Evolutionary conservation across 2,329 filamentous ascomycete genomes (phyloP).

Genomic region (Aspergillus thermomutatus): DNA sequence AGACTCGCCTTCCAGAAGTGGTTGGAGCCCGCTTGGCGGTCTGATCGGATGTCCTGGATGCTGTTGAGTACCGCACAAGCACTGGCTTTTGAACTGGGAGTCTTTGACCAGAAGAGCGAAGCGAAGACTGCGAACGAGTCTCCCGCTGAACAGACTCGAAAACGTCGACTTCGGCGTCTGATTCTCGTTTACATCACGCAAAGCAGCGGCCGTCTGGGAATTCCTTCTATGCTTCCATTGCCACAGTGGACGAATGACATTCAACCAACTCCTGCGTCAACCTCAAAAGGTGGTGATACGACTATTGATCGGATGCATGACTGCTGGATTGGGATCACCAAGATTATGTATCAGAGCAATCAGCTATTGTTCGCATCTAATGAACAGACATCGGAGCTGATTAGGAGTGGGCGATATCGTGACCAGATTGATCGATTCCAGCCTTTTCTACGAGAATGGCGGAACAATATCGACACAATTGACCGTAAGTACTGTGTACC

Average conservation of each 20-base stretch:
- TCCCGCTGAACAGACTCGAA: slow-evolving; percentile 65
- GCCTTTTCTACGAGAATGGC: slow-evolving; percentile 75
- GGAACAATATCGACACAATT: slow-evolving; percentile 75
- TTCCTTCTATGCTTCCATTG: slow-evolving; percentile 85
- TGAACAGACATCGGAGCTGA: slow-evolving; percentile 82
- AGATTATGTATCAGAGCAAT: slow-evolving; percentile 88
- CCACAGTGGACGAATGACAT: slow-evolving; percentile 42
- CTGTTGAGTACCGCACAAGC: slow-evolving; percentile 86
- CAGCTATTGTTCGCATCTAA: slow-evolving; percentile 83
- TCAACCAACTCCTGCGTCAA: slow-evolving; percentile 27
- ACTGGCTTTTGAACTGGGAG: slow-evolving; percentile 86
- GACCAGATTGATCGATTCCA: slow-evolving; percentile 77
- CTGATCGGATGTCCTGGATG: slow-evolving; percentile 98
- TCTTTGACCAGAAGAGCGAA: slow-evolving; percentile 88
- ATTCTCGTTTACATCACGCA: slow-evolving; percentile 90
- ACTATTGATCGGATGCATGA: slow-evolving; percentile 63
- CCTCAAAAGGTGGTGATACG: slow-evolving; percentile 29
- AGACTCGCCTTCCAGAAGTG: slow-evolving; percentile 83
- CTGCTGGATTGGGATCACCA: slow-evolving; percentile 91
- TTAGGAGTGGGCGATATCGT: slow-evolving; percentile 80
- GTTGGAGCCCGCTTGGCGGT: slow-evolving; percentile 93
- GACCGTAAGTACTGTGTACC: slow-evolving; percentile 40
- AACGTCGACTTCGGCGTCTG: slow-evolving; percentile 79
- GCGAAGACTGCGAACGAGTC: slow-evolving; percentile 54
- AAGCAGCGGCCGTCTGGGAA: slow-evolving; percentile 85